These are phyloP conservation scores for Monilinia fructigena DNA, from an alignment of 2,329 filamentous ascomycete genomes.

Conservation along the genomic window DNA sequence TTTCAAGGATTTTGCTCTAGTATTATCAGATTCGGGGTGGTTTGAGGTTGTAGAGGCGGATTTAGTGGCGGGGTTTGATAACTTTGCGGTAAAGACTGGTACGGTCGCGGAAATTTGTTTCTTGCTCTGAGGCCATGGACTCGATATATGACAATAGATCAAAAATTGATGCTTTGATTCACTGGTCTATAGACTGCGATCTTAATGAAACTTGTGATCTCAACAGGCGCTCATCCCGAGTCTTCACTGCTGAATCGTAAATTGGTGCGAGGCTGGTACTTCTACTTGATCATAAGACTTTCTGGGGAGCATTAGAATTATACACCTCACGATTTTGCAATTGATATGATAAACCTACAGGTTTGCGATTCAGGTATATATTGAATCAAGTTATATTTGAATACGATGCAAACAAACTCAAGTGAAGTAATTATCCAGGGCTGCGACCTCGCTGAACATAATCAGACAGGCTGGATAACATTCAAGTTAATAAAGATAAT, in stretches of 20 bases:
- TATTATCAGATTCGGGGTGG: constrained; percentile 30
- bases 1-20: constrained; percentile 37
- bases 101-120: constrained; percentile 30
- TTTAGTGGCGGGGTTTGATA: constrained; percentile 30
- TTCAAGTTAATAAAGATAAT: constrained; percentile 13
- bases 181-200: constrained; percentile 22
- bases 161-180: constrained; percentile 7
- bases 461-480: constrained; percentile 19
- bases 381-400: not conserved
- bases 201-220: constrained; percentile 25
- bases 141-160: constrained; percentile 6
- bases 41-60: constrained; percentile 24
- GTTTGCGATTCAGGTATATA: constrained; percentile 17
- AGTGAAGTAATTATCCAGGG: constrained; percentile 19
- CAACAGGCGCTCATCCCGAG: constrained; percentile 35
- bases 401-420: constrained; percentile 1
- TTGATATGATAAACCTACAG: constrained; percentile 18
- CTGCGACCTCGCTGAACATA: constrained; percentile 22
- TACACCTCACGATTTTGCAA: constrained; percentile 13
- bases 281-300: constrained; percentile 28
- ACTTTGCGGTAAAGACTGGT: constrained; percentile 32
- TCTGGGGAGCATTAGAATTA: constrained; percentile 24
- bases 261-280: constrained; percentile 25
- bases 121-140: constrained; percentile 39
- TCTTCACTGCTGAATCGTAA: constrained; percentile 24